Evolutionary conservation across 345 rosid species (phyloP).

Genomic region (Populus deltoides): DNA sequence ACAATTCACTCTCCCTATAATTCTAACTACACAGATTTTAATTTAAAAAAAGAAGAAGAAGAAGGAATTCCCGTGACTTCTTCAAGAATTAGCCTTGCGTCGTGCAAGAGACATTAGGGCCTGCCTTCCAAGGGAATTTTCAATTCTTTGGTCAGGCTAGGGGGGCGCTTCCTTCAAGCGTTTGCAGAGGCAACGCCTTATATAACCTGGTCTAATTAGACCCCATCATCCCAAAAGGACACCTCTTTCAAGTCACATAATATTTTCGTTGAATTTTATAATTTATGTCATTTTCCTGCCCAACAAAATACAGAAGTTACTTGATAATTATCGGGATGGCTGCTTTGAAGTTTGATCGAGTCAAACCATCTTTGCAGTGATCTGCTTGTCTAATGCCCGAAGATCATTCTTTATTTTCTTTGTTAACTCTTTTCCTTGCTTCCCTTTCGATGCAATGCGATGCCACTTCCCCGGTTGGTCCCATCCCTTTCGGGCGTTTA

Average conservation of each 20-base stretch:
- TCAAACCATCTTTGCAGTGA: constrained; percentile 27
- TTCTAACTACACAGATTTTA: background rate
- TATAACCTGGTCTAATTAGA: background rate
- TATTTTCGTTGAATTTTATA: background rate
- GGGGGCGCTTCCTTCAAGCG: background rate
- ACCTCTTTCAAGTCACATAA: background rate
- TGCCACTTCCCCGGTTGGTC: background rate
- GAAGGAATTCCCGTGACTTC: background rate
- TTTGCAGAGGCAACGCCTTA: background rate
- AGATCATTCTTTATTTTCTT: background rate
- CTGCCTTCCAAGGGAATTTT: background rate
- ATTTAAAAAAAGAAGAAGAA: too few relatives aligned
- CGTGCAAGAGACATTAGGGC: background rate
- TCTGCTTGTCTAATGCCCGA: constrained; percentile 15
- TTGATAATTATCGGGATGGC: background rate
- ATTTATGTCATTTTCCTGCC: constrained; percentile 3
- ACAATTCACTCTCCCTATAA: background rate
- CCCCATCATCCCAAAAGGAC: background rate
- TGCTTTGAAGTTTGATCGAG: constrained; percentile 19
- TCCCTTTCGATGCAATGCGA: background rate
- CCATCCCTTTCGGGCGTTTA: background rate
- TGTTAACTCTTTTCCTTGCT: background rate
- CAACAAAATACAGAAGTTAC: background rate
- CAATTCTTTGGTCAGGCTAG: background rate
- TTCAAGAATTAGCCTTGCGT: background rate